Conservation (phyloP, 1,139 yeast genomes). For the Saccharomycopsis hybrid region DNA sequence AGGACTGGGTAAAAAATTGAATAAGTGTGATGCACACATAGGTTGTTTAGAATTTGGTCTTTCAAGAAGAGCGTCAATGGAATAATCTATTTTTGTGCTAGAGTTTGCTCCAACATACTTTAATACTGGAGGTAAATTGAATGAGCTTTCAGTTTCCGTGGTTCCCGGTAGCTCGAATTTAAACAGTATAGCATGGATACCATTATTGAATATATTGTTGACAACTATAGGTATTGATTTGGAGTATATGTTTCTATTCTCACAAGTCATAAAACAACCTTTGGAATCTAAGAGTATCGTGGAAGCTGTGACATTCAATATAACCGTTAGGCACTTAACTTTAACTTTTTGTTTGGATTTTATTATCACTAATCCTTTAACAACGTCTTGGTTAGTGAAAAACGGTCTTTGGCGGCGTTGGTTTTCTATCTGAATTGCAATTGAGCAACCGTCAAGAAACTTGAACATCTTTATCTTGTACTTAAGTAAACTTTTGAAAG, state of each 20-base stretch:
- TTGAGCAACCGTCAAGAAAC: slow-evolving; percentile 11
- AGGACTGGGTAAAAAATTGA: slow-evolving; percentile 12
- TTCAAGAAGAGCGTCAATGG: slow-evolving; percentile 9
- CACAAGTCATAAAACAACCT: slow-evolving; percentile 17
- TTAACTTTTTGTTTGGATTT: slow-evolving; percentile 11
- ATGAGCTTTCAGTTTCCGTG: not conserved
- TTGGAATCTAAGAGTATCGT: slow-evolving; percentile 13
- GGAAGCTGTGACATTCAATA: slow-evolving; percentile 9
- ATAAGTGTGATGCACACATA: slow-evolving; percentile 1
- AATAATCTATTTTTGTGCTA: slow-evolving; percentile 16
- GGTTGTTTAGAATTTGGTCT: slow-evolving; percentile 6
- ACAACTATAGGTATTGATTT: slow-evolving; percentile 4
- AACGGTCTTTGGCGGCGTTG: slow-evolving; percentile 1
- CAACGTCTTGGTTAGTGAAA: slow-evolving; percentile 12
- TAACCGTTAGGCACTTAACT: slow-evolving; percentile 4
- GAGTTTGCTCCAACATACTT: slow-evolving; percentile 3
- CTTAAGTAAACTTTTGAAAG: too few species aligned
- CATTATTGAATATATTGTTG: slow-evolving; percentile 3
- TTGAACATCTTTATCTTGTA: slow-evolving; percentile 6
- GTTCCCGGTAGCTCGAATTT: slow-evolving; percentile 13
- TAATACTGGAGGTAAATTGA: slow-evolving; percentile 17
- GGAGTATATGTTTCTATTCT: slow-evolving; percentile 12
- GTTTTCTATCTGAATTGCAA: not conserved
- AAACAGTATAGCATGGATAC: slow-evolving; percentile 9
- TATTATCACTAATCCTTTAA: slow-evolving; percentile 8